Evolutionary conservation across 2,329 filamentous ascomycete species (phyloP), one percentile per base, ranked within the genome.

Genomic region (Alternaria atra): DNA sequence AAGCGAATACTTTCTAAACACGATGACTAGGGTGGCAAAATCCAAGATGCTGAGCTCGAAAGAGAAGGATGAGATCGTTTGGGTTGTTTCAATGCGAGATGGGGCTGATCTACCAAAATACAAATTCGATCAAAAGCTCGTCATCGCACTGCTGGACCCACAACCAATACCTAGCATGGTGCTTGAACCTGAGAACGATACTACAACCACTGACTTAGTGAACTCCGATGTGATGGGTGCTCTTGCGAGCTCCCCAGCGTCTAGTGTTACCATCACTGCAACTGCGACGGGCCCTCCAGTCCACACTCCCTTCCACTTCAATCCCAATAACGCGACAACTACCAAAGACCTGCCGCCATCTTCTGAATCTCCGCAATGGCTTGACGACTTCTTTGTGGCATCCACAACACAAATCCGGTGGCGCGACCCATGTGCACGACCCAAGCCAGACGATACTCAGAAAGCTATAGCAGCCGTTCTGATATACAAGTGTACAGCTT

Each of bases 371-470:
- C 53, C 52, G 2, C 29, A 51, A 32, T 6, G 50, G 2, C 25
- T 34, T 3, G 56, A 63, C 3, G 70, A 70, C 13, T 70, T 65
- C 39, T 65, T 71, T 34, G 35, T 75, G 1, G 64, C 69, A 17
- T 53, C 63, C 5, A 77, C 73, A 2, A 77, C 74, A 1, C 61
- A 69, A 4, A 60, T 77, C 5, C 65, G 72, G 17, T 77, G 73
- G 71, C 58, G 25, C 1, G 47, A 65, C n/a, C 62, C 68, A 2
- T 68, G 68, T 6, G 44, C 55, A 1, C 40, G 27, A 13, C 46
- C 59, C 5, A 60, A 61, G 8, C 60, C 61, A 7, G 55, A 50
- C 2, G 65, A 73, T 30, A 7, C 60, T 5, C 43, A 64, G 15
- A 70, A 65, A 46, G 60, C 63, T 6, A 39, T 52, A 1, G 42